phyloP scores from a whole-genome alignment of 495 filamentous ascomycete species.

The Opeltia flavorubescens region DNA sequence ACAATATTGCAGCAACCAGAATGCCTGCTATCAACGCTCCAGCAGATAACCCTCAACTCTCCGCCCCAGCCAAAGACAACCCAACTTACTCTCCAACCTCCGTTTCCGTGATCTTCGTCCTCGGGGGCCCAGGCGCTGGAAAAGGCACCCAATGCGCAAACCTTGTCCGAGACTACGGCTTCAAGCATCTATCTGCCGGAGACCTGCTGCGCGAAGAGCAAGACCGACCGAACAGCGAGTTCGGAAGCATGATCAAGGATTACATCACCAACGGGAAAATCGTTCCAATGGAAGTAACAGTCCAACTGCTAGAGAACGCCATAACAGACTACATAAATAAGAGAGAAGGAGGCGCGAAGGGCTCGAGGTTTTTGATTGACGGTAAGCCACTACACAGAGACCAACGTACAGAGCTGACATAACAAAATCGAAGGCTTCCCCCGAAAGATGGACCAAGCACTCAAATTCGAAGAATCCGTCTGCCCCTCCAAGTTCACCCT shows the following conservation, averaged over 20 bases:
- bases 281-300: constrained; percentile 98
- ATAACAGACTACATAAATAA: constrained; percentile 51
- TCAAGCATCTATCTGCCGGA: constrained; percentile 84
- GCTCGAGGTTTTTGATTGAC: constrained; percentile 67
- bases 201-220: constrained; percentile 92
- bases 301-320: constrained; percentile 79
- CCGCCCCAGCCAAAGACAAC: constrained; percentile 34
- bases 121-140: constrained; percentile 41
- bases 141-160: constrained; percentile 70
- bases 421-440: constrained; percentile 54
- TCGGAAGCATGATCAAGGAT: constrained; percentile 75
- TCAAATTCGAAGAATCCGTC: constrained; percentile 82
- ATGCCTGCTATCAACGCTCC: constrained; percentile 33
- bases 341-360: constrained; percentile 15
- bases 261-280: constrained; percentile 90
- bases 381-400: constrained; percentile 19
- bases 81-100: constrained; percentile 69
- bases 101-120: constrained; percentile 67
- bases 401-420: neutral
- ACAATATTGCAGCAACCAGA: constrained; percentile 11
- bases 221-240: constrained; percentile 66
- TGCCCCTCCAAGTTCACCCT: constrained; percentile 69
- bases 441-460: constrained; percentile 89
- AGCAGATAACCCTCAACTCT: constrained; percentile 26
- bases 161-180: constrained; percentile 78